Conservation (phyloP, 768 basidiomycete species). For the Cystobasidium ongulense region DNA sequence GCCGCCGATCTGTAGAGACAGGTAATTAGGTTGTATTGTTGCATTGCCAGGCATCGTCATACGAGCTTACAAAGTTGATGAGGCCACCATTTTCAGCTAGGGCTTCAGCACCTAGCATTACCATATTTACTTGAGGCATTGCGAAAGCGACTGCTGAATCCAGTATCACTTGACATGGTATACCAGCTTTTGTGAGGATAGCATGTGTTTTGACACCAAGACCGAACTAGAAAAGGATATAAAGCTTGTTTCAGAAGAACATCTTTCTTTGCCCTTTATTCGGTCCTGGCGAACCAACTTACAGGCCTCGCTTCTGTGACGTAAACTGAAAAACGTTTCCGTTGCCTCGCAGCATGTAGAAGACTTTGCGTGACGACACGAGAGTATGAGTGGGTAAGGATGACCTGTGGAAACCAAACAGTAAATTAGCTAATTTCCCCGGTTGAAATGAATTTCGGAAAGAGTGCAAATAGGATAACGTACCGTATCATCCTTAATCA, state of each 20-base stretch:
- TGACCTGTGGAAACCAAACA: constrained; percentile 51
- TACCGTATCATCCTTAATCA: constrained; percentile 78
- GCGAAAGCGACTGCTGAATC: constrained; percentile 95
- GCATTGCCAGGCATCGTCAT: background rate
- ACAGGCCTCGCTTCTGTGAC: constrained; percentile 89
- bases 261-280: no score
- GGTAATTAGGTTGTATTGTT: background rate
- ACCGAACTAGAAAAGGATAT: constrained; percentile 36
- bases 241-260: background rate
- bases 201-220: constrained; percentile 81
- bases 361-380: constrained; percentile 90
- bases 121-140: constrained; percentile 53
- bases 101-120: constrained; percentile 93
- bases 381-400: constrained; percentile 93
- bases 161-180: constrained; percentile 86
- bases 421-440: constrained; percentile 34
- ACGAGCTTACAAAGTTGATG: constrained; percentile 49
- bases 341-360: constrained; percentile 65
- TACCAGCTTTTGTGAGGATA: constrained; percentile 73
- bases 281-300: no score
- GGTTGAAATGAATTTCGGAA: constrained; percentile 17
- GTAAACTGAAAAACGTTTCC: constrained; percentile 91
- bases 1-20: constrained; percentile 58
- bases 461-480: constrained; percentile 27
- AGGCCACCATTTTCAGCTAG: constrained; percentile 93